A percentile compares a stretch with the other conserved stretches of the same genome.
Conservation (phyloP, 257 asterid genomes). For the Verbascum thapsus region DNA sequence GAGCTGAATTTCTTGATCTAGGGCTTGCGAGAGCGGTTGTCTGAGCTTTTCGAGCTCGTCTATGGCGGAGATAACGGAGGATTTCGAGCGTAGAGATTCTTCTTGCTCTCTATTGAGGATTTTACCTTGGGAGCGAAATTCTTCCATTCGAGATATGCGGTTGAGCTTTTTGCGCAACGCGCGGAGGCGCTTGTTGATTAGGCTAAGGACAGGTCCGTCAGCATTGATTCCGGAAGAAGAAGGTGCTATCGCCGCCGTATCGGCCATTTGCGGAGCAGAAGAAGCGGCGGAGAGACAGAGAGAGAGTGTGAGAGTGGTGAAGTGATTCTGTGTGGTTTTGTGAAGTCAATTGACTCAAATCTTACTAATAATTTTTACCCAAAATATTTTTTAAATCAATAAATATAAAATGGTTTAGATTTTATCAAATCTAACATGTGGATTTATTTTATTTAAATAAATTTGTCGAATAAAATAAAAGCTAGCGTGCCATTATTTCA, state of each 20-base stretch:
- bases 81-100: slow-evolving; percentile 73
- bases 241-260: slow-evolving; percentile 27
- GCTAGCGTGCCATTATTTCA: too few species aligned
- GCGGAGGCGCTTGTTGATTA: slow-evolving; percentile 83
- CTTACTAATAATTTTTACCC: too few species aligned
- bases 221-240: slow-evolving; percentile 41
- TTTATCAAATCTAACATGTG: not conserved
- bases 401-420: too few species aligned
- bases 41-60: slow-evolving; percentile 83
- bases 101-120: slow-evolving; percentile 78
- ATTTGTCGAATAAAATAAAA: too few species aligned
- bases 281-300: too few species aligned
- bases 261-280: slow-evolving; percentile 37
- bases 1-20: slow-evolving; percentile 61
- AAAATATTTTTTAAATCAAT: not conserved
- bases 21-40: slow-evolving; percentile 64
- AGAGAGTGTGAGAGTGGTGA: too few species aligned
- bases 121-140: slow-evolving; percentile 62
- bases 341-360: too few species aligned
- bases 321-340: too few species aligned
- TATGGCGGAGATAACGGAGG: slow-evolving; percentile 54
- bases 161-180: slow-evolving; percentile 70
- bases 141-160: slow-evolving; percentile 82
- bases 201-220: slow-evolving; percentile 70
- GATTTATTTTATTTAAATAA: not conserved